A percentile compares a stretch with the other conserved stretches of the same genome.
Evolutionary conservation across 1,284 basidiomycete genomes (phyloP).

Genomic region (Takashimella koratensis): DNA sequence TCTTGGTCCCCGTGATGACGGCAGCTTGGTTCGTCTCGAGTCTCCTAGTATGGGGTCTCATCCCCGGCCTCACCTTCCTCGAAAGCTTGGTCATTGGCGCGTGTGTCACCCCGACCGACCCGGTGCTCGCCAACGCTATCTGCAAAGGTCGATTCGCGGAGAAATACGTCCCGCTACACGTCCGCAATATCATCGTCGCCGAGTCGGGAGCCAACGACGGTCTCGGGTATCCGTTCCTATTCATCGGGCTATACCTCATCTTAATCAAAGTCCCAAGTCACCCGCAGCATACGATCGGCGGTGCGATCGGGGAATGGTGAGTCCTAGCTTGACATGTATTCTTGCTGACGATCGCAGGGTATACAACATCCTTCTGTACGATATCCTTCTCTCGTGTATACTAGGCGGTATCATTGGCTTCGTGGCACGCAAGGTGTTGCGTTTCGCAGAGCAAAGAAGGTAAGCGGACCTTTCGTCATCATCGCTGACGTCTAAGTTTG

Average conservation of each 20-base stretch:
- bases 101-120: conserved; percentile 94
- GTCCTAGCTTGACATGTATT: conserved; percentile 38
- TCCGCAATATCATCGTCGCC: conserved; percentile 47
- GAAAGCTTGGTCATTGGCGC: conserved; percentile 83
- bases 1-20: conserved; percentile 79
- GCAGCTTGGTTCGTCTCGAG: conserved; percentile 82
- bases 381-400: conserved; percentile 65
- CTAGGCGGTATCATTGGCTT: conserved; percentile 78
- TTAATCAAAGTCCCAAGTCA: conserved; percentile 54
- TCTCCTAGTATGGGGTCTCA: conserved; percentile 74
- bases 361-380: conserved; percentile 46
- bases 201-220: conserved; percentile 60
- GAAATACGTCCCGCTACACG: conserved; percentile 42
- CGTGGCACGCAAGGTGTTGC: conserved; percentile 37
- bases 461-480: conserved; percentile 73
- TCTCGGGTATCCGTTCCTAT: conserved; percentile 92
- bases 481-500: conserved; percentile 56
- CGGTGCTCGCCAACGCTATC: conserved; percentile 70
- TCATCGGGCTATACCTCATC: conserved; percentile 81
- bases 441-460: conserved; percentile 33
- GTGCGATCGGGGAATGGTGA: conserved; percentile 61
- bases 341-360: conserved; percentile 25
- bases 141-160: conserved; percentile 48
- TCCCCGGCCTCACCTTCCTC: conserved; percentile 81
- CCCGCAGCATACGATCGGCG: conserved; percentile 50